A percentile compares a stretch with the other conserved stretches of the same genome.
phyloP scores from a whole-genome alignment of 2,329 filamentous ascomycete species.

The Botryosphaeria dothidea region DNA sequence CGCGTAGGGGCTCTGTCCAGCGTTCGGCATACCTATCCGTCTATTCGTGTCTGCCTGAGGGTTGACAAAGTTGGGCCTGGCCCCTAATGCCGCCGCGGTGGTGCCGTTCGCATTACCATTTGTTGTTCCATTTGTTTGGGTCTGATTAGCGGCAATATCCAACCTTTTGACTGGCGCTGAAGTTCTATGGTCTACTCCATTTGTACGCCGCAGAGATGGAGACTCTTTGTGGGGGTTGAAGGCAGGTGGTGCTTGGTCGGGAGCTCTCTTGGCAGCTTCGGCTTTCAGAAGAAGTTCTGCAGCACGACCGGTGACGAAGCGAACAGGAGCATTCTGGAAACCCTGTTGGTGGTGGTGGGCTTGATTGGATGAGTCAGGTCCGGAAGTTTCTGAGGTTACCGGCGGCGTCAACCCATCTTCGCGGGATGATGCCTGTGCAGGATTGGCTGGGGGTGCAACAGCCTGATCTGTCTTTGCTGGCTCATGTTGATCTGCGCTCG shows the following conservation, averaged over 20 bases:
- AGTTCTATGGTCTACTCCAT: conserved; percentile 78
- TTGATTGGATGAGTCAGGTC: conserved; percentile 23
- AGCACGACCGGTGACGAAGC: conserved; percentile 49
- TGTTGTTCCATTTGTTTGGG: not conserved
- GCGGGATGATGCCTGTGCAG: not conserved
- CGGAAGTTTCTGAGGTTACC: conserved; percentile 24
- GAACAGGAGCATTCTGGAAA: conserved; percentile 33
- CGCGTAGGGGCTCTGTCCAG: conserved; percentile 43
- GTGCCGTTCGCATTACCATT: not conserved
- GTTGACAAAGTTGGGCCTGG: conserved; percentile 47
- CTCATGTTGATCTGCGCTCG: conserved; percentile 20
- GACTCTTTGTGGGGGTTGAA: conserved; percentile 53
- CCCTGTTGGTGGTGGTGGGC: conserved; percentile 26
- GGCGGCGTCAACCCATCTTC: conserved; percentile 3
- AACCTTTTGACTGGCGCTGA: conserved; percentile 64
- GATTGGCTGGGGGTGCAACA: conserved; percentile 20
- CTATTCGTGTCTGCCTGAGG: conserved; percentile 49
- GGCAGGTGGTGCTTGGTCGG: conserved; percentile 33
- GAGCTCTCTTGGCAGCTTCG: conserved; percentile 27
- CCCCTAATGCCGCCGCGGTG: not conserved
- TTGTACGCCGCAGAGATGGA: conserved; percentile 85
- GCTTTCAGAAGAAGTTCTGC: conserved; percentile 42
- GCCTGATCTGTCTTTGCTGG: conserved; percentile 26
- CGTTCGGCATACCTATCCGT: conserved; percentile 51
- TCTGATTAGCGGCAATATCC: conserved; percentile 18